These are phyloP conservation scores for Coniochaeta sp. DNA, from an alignment of 2,329 filamentous ascomycete genomes.

Conservation along the genomic window DNA sequence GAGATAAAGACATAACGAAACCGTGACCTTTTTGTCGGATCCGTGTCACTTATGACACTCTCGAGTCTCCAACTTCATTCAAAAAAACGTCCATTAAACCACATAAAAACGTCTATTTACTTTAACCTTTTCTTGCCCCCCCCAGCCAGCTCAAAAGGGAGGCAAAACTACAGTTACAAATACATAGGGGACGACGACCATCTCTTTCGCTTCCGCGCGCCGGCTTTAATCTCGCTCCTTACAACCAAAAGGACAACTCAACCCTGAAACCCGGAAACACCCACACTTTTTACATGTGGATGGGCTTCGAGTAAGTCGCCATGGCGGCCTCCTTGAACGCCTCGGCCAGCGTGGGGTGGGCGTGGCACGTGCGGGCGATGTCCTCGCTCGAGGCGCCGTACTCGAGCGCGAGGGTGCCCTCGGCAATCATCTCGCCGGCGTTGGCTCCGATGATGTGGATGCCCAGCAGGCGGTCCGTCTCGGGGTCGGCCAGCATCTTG, in stretches of 20 bases:
- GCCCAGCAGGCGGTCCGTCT: constrained; percentile 92
- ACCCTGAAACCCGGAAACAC: not conserved
- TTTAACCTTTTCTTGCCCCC: not conserved
- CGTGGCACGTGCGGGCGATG: constrained; percentile 89
- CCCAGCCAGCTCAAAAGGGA: not conserved
- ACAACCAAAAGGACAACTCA: not conserved
- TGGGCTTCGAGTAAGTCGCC: constrained; percentile 91
- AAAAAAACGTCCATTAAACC: not conserved
- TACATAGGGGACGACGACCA: not conserved
- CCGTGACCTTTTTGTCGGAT: not conserved
- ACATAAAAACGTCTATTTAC: not conserved
- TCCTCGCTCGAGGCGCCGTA: constrained; percentile 95
- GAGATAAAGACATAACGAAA: not conserved
- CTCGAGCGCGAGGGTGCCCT: constrained; percentile 89
- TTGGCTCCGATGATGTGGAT: constrained; percentile 95
- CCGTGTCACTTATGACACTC: no score
- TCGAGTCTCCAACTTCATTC: not conserved
- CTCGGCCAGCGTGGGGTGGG: constrained; percentile 91
- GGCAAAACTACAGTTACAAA: not conserved
- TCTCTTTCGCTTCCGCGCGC: not conserved
- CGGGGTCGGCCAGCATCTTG: constrained; percentile 92
- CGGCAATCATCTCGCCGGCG: constrained; percentile 98
- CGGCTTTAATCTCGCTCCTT: not conserved
- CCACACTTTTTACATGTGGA: constrained; percentile 96
- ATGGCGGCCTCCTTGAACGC: constrained; percentile 99